These are phyloP conservation scores for Mycothermus thermophilus DNA, from an alignment of 495 filamentous ascomycete species.

Conservation along the genomic window DNA sequence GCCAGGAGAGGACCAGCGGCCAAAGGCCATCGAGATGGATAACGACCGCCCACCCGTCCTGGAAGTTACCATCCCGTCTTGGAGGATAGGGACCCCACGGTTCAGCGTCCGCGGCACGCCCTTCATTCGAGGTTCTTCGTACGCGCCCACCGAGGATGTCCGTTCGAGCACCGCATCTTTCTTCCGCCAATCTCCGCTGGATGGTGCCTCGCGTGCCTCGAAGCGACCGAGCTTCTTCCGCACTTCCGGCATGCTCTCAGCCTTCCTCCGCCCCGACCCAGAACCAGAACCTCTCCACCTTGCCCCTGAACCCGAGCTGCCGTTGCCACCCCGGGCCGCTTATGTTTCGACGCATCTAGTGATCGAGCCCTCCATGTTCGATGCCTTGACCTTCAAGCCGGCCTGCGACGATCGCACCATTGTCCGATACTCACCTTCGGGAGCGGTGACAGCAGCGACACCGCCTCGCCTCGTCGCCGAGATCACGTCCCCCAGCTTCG, in stretches of 20 bases:
- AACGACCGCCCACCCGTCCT: slow-evolving; percentile 40
- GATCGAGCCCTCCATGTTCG: slow-evolving; percentile 57
- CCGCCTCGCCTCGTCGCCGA: slow-evolving; percentile 90
- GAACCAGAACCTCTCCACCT: no score
- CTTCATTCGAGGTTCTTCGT: slow-evolving; percentile 62
- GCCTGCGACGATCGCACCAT: slow-evolving; percentile 62
- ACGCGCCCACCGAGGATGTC: slow-evolving; percentile 40
- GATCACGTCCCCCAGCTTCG: slow-evolving; percentile 87
- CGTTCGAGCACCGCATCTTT: slow-evolving; percentile 33
- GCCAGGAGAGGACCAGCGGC: slow-evolving; percentile 40
- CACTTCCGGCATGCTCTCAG: slow-evolving; percentile 11
- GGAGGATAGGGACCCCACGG: slow-evolving; percentile 67
- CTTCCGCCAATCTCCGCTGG: slow-evolving; percentile 10
- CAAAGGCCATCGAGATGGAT: slow-evolving; percentile 48
- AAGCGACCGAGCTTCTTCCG: slow-evolving; percentile 18
- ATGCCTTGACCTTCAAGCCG: slow-evolving; percentile 56
- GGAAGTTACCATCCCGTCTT: slow-evolving; percentile 74
- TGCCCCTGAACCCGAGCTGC: no score
- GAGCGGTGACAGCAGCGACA: slow-evolving; percentile 76
- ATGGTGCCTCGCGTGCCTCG: slow-evolving; percentile 13
- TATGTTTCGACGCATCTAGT: slow-evolving; percentile 32
- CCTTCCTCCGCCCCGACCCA: slow-evolving; percentile 12
- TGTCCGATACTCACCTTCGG: slow-evolving; percentile 64
- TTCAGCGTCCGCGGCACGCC: slow-evolving; percentile 71
- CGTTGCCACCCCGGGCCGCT: slow-evolving; percentile 25